A percentile compares a stretch with the other conserved stretches of the same genome.
Evolutionary conservation across 176 grass and related monocot species (phyloP).

Genomic region (Tuctoria greenei): DNA sequence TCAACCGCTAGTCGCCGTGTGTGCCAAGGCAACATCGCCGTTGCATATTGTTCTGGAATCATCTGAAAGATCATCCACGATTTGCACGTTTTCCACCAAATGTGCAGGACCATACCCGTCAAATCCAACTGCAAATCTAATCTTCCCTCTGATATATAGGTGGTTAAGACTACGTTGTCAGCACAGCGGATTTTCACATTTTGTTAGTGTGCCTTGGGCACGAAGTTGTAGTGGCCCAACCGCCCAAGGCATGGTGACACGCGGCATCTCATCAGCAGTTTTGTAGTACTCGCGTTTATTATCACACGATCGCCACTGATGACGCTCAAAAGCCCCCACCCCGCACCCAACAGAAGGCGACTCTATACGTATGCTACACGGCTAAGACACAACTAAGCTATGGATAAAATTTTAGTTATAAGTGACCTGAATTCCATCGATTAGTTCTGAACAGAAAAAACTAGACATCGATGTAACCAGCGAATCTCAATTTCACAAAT

Average conservation of each 20-base stretch:
- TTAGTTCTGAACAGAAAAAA: background rate
- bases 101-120: background rate
- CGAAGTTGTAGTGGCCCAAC: background rate
- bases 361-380: background rate
- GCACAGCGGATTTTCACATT: background rate
- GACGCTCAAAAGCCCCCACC: background rate
- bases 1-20: background rate
- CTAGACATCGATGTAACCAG: background rate
- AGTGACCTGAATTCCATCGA: background rate
- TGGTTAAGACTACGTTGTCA: constrained; percentile 32
- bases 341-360: background rate
- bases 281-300: background rate
- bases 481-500: constrained; percentile 5
- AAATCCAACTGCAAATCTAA: background rate
- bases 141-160: background rate
- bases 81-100: constrained; percentile 6
- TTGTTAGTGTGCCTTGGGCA: background rate
- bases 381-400: background rate
- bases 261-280: constrained; percentile 8
- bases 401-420: background rate
- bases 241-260: background rate
- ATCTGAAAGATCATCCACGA: background rate
- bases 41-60: background rate
- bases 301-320: background rate
- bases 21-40: background rate